Percentiles rank a stretch among this genome's conserved stretches.
Conservation (phyloP, 805 yeast genomes). For the Metschnikowia arizonensis region DNA sequence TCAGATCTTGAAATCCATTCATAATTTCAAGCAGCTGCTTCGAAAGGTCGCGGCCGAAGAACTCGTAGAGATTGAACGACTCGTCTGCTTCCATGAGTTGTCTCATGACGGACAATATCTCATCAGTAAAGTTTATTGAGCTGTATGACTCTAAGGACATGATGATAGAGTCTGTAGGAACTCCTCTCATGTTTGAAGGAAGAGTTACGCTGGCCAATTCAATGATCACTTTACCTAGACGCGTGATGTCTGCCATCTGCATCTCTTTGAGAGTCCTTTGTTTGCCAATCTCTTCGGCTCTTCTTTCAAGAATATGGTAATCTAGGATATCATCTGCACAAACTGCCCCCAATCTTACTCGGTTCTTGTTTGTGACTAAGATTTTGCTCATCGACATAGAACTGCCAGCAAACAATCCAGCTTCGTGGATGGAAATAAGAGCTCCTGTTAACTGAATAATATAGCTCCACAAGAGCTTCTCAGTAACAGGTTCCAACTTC, state of each 20-base stretch:
- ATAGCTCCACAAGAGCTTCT: slow-evolving; percentile 69
- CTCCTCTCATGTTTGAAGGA: slow-evolving; percentile 24
- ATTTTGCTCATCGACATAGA: slow-evolving; percentile 63
- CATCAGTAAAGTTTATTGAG: slow-evolving; percentile 33
- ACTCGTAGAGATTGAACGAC: slow-evolving; percentile 22
- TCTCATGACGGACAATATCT: slow-evolving; percentile 36
- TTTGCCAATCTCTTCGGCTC: slow-evolving; percentile 10
- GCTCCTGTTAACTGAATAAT: slow-evolving; percentile 73
- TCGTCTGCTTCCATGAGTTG: slow-evolving; percentile 17
- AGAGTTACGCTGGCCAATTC: slow-evolving; percentile 45
- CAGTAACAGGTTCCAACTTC: slow-evolving; percentile 52
- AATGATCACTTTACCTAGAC: slow-evolving; percentile 58
- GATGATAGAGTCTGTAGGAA: slow-evolving; percentile 12
- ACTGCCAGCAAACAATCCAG: slow-evolving; percentile 59
- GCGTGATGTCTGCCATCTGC: slow-evolving; percentile 53
- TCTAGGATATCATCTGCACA: slow-evolving; percentile 68
- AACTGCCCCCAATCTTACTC: slow-evolving; percentile 67
- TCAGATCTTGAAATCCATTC: slow-evolving; percentile 47
- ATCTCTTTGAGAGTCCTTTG: slow-evolving; percentile 21
- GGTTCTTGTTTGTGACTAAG: slow-evolving; percentile 64
- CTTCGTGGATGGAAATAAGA: slow-evolving; percentile 57
- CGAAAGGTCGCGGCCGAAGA: slow-evolving; percentile 24
- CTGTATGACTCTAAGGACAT: slow-evolving; percentile 16
- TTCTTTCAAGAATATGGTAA: slow-evolving; percentile 30
- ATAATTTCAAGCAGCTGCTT: slow-evolving; percentile 41